Evolutionary conservation across 352 stramenopile genomes (phyloP).

Genomic region (Phytophthora litchii): DNA sequence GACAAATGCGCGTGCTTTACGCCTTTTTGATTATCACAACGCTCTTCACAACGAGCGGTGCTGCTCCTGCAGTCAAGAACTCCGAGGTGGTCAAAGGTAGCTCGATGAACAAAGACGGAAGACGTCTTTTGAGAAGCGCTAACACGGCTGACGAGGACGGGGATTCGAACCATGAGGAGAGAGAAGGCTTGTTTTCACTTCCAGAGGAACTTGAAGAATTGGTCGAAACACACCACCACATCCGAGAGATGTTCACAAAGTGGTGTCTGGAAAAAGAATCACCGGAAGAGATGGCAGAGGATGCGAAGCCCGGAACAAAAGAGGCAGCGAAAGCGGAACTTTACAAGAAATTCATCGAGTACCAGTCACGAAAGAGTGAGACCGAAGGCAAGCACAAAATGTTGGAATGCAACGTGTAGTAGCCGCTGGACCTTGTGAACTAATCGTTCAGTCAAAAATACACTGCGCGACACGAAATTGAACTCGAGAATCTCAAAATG

Average conservation of each 20-base stretch:
- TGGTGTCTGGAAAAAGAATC: conserved; percentile 10
- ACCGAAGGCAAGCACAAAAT: background rate
- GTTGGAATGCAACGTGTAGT: conserved; percentile 1
- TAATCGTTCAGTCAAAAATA: too few species aligned
- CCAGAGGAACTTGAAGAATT: conserved; percentile 10
- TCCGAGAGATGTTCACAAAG: conserved; percentile 15
- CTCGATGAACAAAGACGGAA: background rate
- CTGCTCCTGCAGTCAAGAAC: background rate
- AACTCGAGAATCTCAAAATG: too few species aligned
- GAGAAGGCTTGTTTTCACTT: conserved; percentile 4
- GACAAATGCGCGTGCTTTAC: background rate
- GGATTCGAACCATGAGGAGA: conserved; percentile 8
- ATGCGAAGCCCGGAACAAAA: background rate
- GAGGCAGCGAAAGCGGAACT: conserved; percentile 3
- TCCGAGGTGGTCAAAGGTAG: background rate
- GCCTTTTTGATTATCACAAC: background rate
- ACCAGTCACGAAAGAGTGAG: background rate
- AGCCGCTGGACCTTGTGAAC: too few species aligned
- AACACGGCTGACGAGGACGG: background rate
- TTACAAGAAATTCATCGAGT: background rate
- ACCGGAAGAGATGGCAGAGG: background rate
- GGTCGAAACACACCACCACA: conserved; percentile 10
- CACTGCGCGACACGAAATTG: too few species aligned
- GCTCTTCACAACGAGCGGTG: background rate
- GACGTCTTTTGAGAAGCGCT: background rate